Evolutionary conservation across 2,329 filamentous ascomycete genomes (phyloP), one percentile per base, ranked within the genome.

Genomic region (Fusarium poae): DNA sequence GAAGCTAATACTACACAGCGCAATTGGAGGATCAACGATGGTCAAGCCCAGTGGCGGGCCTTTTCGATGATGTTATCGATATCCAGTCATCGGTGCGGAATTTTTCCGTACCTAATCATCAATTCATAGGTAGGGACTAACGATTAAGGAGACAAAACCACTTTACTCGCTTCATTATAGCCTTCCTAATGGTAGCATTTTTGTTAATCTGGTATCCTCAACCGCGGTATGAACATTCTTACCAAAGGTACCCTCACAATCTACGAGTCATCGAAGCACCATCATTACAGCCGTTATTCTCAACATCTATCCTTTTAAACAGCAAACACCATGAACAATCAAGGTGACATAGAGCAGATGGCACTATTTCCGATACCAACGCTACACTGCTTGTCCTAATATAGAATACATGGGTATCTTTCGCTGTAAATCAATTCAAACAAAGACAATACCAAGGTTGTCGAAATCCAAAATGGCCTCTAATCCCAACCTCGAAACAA

Each of bases 91-190:
- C 71, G 68, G 71, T 46, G 64, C 71, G 71, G 58, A 65, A 71
- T 72, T 73, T 57, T 73, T 74, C 71, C 71, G 71, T 58, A 53
- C 68, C 68, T 58, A 50, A 64, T 58, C 23, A 44, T 50, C 50
- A 25, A 44, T 37, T 37, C 39, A 60, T 40, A n/a, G n/a, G 15
- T 11, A 15, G n/a, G n/a, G n/a, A n/a, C n/a, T n/a, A 32, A 48
- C 6, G 12, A 21, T 23, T 13, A 25, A 35, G 9, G 9, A 35
- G 18, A 23, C 16, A 23, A 50, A 20, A 50, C 32, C 15, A 50
- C 9, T 5, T 35, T 12, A 2, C 12, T 37, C 46, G 27, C 4
- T 25, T 49, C 18, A 9, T 18, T 23, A 43, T 25, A 4, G 6
- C 37, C 4, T 42, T 42, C 9, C 3, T 18, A 43, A 18, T 6